Conservation (phyloP, 257 asterid genomes). For the Parsonsia alboflavescens region DNA sequence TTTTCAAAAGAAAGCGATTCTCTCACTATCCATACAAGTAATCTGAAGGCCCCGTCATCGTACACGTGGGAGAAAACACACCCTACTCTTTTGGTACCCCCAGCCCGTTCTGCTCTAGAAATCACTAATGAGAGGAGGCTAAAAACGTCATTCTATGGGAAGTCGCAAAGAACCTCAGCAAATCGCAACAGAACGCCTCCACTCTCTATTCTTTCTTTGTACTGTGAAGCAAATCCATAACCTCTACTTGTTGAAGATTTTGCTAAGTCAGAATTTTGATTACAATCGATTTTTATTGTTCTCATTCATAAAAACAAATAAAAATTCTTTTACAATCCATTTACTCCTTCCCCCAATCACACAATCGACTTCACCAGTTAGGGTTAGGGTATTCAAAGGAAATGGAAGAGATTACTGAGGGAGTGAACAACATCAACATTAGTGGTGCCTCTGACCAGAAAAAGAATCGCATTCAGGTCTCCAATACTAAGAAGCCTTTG, state of each 20-base stretch:
- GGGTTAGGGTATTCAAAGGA: background rate
- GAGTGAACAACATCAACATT: constrained; percentile 46
- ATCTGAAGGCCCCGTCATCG: too few relatives aligned
- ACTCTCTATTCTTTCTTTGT: background rate
- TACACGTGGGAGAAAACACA: background rate
- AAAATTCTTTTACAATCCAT: background rate
- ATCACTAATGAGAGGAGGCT: background rate
- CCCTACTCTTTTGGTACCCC: too few relatives aligned
- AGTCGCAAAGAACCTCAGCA: background rate
- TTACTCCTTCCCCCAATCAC: background rate
- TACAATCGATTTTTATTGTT: background rate
- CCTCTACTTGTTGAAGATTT: background rate
- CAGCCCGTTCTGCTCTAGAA: too few relatives aligned
- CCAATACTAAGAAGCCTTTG: constrained; percentile 65
- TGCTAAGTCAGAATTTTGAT: background rate
- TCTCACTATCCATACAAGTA: too few relatives aligned
- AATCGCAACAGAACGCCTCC: background rate
- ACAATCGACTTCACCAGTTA: background rate
- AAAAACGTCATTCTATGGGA: background rate
- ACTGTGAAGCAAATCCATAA: background rate
- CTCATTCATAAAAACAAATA: background rate
- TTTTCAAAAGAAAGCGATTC: too few relatives aligned
- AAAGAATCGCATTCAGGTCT: constrained; percentile 72
- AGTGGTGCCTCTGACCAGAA: constrained; percentile 32
- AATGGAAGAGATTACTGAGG: constrained; percentile 58